Conservation (phyloP, 768 basidiomycete genomes). For the Russula foetens region DNA sequence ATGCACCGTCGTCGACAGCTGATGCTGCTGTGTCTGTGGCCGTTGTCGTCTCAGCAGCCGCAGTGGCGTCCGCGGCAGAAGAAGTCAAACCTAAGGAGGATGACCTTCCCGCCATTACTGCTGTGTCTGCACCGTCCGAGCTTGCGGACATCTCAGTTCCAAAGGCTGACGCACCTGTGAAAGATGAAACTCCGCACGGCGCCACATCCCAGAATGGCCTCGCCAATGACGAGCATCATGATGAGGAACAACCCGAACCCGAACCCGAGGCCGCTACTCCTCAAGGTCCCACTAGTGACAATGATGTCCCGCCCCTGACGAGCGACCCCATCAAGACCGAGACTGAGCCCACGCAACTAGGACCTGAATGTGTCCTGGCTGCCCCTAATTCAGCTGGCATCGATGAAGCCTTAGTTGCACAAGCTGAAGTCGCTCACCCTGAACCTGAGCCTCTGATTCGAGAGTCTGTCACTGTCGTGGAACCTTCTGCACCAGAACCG, state of each 20-base stretch:
- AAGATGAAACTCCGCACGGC: constrained; percentile 11
- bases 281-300: not conserved
- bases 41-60: constrained; percentile 4
- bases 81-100: constrained; percentile 9
- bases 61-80: not conserved
- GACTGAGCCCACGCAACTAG: not conserved
- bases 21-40: constrained; percentile 17
- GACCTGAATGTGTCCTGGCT: not conserved
- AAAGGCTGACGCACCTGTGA: constrained; percentile 18
- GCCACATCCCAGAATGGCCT: constrained; percentile 4
- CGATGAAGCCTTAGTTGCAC: constrained; percentile 19
- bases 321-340: constrained; percentile 26
- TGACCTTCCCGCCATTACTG: constrained; percentile 15
- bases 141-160: constrained; percentile 15
- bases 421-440: constrained; percentile 26
- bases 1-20: constrained; percentile 10
- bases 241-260: not conserved
- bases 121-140: constrained; percentile 13
- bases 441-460: constrained; percentile 21
- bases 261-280: not conserved
- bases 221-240: not conserved
- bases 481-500: not conserved
- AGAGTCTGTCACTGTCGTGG: constrained; percentile 3
- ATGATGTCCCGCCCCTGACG: constrained; percentile 23
- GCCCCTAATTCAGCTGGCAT: not conserved